Base-by-base conservation (phyloP, 2,329 filamentous ascomycete genomes). In the Atkinsonella texensis region DNA sequence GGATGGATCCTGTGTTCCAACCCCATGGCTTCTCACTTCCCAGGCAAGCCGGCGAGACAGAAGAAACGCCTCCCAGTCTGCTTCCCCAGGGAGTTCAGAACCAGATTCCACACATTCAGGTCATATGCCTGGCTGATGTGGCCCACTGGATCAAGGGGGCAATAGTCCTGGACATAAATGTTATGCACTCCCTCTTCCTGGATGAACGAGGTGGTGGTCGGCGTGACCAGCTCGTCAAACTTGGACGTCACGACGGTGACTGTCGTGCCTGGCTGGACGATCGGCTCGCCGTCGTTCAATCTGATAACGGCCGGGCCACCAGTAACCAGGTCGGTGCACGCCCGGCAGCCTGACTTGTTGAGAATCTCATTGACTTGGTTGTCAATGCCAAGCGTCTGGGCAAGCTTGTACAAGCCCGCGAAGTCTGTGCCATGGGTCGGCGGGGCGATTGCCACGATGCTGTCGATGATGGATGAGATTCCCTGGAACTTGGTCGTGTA, bases 371-470 rank as follows among this genome's bases (percentile, higher is more conserved):
- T 35, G 46, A 45, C 38, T 38, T 23, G 38, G 3, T 20, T 13
- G 15, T 42, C 28, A 9, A 33, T 13, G 13, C 47, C 47, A 4
- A 49, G 20, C 9, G 28, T 18, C 47, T 53, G 23, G 13, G 48
- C 53, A 2, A 58, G 42, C 23, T 51, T 56, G 42, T 44, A 52
- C 17, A 59, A 43, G 15, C 50, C 48, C 8, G 50, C 54, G 42
- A 58, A 49, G n/a, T 40, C 49, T 38, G 59, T 60, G 31, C 60
- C 60, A 43, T 61, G 59, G 2, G 57, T 58, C 4, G 58, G 55
- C 20, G 56, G 53, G 11, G 51, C 53, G 41, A 58, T 55, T 46
- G 58, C 58, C 15, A 59, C 52, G 40, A 58, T 50, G 23, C 35
- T 38, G 35, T 13, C 35, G 35, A 38, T 7, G 15, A 38, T 38